Base-by-base conservation (phyloP, 345 rosid species). In the Euphorbia pulcherrima region DNA sequence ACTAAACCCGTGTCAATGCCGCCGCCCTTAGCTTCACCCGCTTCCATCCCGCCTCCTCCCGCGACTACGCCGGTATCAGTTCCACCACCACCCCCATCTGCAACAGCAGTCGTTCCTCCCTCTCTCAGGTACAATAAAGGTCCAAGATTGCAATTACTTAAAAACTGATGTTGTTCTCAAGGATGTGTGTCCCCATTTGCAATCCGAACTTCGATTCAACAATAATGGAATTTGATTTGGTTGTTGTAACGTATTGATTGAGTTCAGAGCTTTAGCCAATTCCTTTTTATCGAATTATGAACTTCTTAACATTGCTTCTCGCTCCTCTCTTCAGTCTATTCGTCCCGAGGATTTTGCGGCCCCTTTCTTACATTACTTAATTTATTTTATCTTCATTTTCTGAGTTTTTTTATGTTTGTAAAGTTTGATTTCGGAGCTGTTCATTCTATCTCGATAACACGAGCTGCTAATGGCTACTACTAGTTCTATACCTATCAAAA, bases 61-160 rank as follows among this genome's bases (percentile, higher is more conserved):
- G 64, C 60, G 35, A 61, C 8, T 18, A 72, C 64, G 2, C 26
- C 55, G 29, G 8, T 21, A 5, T 55, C 72, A 20, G 53, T 76
- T 16, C 72, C 77, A 11, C 72, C 82, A 30, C 17, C 82, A 27
- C 35, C 62, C 11, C 62, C 66, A 12, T 18, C 80, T 7, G 68
- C 77, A 16, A 62, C 61, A 12, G 24, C 37, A 2, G 23, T 66
- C 14, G 14, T 54, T 0, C 40, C 72, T 54, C 55, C 47, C 24
- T 50, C 35, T 64, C 33, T 69, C 14, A 64, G 57, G 46, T 79
- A 72, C 70, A 81, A 78, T 81, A 92, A 90, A 75, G 81, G 88
- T 81, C 44, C 85, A 78, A 55, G 81, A 87, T 37, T 81, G 84
- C 67, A 65, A 71, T 64, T 83, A 82, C 85, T 80, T 70, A 56